phyloP scores from a whole-genome alignment of 2,329 filamentous ascomycete species.

The Aspergillus felis region DNA sequence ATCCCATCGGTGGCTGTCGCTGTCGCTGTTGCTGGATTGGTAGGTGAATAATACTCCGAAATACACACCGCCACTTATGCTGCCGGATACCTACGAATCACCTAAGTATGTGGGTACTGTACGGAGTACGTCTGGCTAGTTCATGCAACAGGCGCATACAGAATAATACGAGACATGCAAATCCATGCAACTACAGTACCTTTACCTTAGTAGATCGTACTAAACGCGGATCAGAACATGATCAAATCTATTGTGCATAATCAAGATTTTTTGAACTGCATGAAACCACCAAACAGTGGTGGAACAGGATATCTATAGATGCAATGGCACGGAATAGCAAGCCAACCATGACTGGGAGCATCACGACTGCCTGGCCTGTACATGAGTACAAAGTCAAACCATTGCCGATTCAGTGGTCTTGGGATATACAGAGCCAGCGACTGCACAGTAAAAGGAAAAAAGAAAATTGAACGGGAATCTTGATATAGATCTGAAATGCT shows the following conservation, averaged over 20 bases:
- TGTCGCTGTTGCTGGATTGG: too few relatives aligned
- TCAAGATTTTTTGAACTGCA: neutral
- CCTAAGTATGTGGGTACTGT: too few relatives aligned
- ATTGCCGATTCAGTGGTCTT: neutral
- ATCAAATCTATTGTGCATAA: slow-evolving; percentile 1
- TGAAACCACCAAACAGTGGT: neutral
- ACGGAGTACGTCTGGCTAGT: too few relatives aligned
- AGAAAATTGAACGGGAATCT: neutral
- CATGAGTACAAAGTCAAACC: neutral
- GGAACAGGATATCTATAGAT: neutral
- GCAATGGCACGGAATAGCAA: neutral
- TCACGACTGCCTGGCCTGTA: neutral
- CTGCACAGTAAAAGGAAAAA: neutral
- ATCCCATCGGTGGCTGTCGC: too few relatives aligned
- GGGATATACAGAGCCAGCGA: neutral
- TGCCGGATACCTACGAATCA: too few relatives aligned
- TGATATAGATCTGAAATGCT: neutral
- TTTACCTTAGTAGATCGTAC: too few relatives aligned
- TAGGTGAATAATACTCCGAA: too few relatives aligned
- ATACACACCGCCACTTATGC: too few relatives aligned
- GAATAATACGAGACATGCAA: neutral
- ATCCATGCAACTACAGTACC: neutral
- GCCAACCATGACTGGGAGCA: neutral
- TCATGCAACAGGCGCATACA: neutral
- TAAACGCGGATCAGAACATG: neutral